These are phyloP conservation scores for Ceratorhiza oryzae-sativae DNA, from an alignment of 1,284 basidiomycete species.

Conservation along the genomic window DNA sequence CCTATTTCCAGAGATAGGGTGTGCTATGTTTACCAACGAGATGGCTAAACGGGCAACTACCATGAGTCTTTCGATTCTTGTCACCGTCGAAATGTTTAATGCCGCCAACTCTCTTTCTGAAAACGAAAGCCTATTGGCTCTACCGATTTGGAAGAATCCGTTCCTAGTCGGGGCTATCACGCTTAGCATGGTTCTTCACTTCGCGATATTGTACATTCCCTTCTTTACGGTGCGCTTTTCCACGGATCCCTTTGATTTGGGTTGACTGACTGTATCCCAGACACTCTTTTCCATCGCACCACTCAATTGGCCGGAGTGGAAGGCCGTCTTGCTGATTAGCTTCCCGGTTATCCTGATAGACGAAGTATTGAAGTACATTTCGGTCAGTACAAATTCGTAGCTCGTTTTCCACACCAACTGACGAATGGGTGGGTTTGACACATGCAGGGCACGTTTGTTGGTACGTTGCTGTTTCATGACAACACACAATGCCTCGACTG, in stretches of 20 bases:
- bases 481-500: neutral
- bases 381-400: conserved; percentile 57
- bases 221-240: conserved; percentile 81
- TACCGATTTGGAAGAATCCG: conserved; percentile 93
- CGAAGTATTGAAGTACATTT: conserved; percentile 87
- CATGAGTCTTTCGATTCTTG: conserved; percentile 93
- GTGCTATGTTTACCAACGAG: conserved; percentile 89
- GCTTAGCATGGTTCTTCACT: conserved; percentile 90
- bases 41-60: conserved; percentile 91
- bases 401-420: conserved; percentile 11
- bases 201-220: conserved; percentile 94
- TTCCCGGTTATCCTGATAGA: conserved; percentile 91
- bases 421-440: neutral
- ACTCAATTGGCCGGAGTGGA: conserved; percentile 92
- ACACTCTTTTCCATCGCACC: conserved; percentile 91
- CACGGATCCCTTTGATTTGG: conserved; percentile 36
- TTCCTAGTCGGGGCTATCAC: conserved; percentile 89
- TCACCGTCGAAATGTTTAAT: conserved; percentile 98
- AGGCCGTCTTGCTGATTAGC: conserved; percentile 89
- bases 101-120: conserved; percentile 99
- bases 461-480: conserved; percentile 3
- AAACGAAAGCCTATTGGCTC: conserved; percentile 87
- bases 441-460: conserved; percentile 32
- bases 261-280: conserved; percentile 51
- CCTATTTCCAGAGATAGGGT: conserved; percentile 87